Conservation (phyloP, 2,329 filamentous ascomycete species). For the Parascedosporium putredinis region DNA sequence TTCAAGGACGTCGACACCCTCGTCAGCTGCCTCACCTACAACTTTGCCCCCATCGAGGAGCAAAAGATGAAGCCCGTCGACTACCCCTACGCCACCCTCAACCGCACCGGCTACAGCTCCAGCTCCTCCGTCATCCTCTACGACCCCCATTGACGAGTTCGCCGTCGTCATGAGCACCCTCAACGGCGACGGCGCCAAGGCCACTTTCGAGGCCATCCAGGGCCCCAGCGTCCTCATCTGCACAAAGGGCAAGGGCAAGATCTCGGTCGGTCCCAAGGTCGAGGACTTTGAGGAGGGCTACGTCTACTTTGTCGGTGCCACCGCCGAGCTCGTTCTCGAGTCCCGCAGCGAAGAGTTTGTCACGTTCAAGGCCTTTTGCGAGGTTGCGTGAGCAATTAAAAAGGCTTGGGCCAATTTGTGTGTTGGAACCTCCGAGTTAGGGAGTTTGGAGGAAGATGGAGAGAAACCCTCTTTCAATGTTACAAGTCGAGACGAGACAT, state of each 20-base stretch:
- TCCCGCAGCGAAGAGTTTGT: slow-evolving; percentile 60
- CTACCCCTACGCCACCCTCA: slow-evolving; percentile 78
- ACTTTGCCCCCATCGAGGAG: slow-evolving; percentile 84
- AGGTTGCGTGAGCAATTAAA: slow-evolving; percentile 42
- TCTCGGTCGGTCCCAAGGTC: slow-evolving; percentile 73
- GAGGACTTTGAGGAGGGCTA: slow-evolving; percentile 64
- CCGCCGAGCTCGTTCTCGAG: slow-evolving; percentile 72
- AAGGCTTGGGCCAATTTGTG: not conserved
- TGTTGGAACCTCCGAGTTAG: too few relatives aligned
- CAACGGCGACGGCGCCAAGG: slow-evolving; percentile 62
- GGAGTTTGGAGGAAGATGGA: too few relatives aligned
- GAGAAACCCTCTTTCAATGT: too few relatives aligned
- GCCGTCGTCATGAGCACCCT: slow-evolving; percentile 75
- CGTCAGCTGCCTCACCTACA: slow-evolving; percentile 87
- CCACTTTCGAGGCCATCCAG: slow-evolving; percentile 74
- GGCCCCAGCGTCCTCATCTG: slow-evolving; percentile 92
- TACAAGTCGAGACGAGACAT: too few relatives aligned
- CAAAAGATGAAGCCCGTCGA: slow-evolving; percentile 85
- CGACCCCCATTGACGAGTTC: slow-evolving; percentile 95
- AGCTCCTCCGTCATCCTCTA: slow-evolving; percentile 66
- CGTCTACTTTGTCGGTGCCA: slow-evolving; percentile 79
- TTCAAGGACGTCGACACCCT: slow-evolving; percentile 93
- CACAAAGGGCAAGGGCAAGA: slow-evolving; percentile 71
- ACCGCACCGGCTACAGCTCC: slow-evolving; percentile 71
- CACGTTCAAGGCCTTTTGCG: slow-evolving; percentile 90